Conservation (phyloP, 2,329 filamentous ascomycete genomes). For the Sporothrix brunneoviolacea region DNA sequence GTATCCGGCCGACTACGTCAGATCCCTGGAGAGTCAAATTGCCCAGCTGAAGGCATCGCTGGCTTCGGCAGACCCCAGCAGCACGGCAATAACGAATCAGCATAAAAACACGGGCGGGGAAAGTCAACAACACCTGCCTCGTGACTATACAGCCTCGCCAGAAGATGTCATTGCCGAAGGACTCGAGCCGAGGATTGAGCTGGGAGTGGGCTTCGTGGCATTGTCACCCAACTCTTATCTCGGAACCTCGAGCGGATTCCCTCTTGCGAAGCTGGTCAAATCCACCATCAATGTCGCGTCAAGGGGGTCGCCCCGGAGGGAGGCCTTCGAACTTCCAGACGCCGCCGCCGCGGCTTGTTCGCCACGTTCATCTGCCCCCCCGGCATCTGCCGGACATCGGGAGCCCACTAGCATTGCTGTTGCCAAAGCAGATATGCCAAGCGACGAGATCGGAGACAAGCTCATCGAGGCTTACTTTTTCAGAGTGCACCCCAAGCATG, state of each 20-base stretch:
- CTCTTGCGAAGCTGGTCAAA: constrained; percentile 8
- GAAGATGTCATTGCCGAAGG: neutral
- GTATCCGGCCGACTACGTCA: constrained; percentile 7
- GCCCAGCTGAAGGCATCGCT: neutral
- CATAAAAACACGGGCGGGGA: neutral
- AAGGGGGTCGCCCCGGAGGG: neutral
- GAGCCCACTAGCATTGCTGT: neutral
- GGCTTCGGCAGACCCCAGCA: neutral
- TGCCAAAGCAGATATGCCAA: constrained; percentile 6
- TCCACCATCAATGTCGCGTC: constrained; percentile 6
- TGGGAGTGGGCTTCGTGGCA: constrained; percentile 7
- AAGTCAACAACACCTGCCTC: neutral
- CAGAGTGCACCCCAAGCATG: constrained; percentile 6
- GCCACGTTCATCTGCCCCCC: too few species aligned
- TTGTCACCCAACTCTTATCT: constrained; percentile 10
- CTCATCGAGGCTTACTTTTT: constrained; percentile 7
- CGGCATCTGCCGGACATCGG: neutral
- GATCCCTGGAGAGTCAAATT: constrained; percentile 7
- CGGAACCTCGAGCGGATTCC: constrained; percentile 10
- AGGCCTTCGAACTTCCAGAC: too few species aligned
- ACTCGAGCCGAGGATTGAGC: constrained; percentile 1
- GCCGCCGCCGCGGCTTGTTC: too few species aligned
- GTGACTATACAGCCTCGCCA: neutral
- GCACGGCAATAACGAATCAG: neutral
- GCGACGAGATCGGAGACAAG: constrained; percentile 3